Conservation (phyloP, 805 yeast genomes). For the Wickerhamomyces queroliae region DNA sequence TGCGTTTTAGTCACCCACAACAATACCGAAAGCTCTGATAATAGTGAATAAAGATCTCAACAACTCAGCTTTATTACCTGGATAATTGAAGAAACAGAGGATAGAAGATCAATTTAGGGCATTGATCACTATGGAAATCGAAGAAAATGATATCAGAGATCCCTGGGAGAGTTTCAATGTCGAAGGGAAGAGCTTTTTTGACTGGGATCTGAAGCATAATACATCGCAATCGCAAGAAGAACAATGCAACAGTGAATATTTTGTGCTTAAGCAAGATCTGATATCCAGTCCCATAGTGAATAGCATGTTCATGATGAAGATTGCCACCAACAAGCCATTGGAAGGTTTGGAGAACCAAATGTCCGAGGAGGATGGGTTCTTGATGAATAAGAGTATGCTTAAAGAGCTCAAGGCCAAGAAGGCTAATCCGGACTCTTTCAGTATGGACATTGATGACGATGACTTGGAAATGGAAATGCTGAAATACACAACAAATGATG, state of each 20-base stretch:
- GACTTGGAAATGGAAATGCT: constrained; percentile 16
- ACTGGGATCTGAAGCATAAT: constrained; percentile 3
- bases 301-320: constrained; percentile 26
- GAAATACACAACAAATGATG: constrained; percentile 7
- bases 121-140: constrained; percentile 2
- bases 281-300: constrained; percentile 34
- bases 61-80: no score
- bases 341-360: constrained; percentile 13
- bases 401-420: constrained; percentile 16
- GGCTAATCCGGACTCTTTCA: constrained; percentile 17
- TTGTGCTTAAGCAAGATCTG: constrained; percentile 30
- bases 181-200: constrained; percentile 1
- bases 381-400: constrained; percentile 25
- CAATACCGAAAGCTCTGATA: no score
- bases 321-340: constrained; percentile 11
- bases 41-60: no score
- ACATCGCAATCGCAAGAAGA: neutral
- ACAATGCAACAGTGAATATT: constrained; percentile 6
- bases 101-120: no score
- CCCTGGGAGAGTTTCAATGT: neutral
- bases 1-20: no score
- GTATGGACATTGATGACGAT: constrained; percentile 14
- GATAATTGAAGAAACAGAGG: no score
- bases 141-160: neutral
- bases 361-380: constrained; percentile 15